A percentile compares a stretch with the other conserved stretches of the same genome.
phyloP scores from a whole-genome alignment of 108 stramenopile species.

The Cyclotella atomus region DNA sequence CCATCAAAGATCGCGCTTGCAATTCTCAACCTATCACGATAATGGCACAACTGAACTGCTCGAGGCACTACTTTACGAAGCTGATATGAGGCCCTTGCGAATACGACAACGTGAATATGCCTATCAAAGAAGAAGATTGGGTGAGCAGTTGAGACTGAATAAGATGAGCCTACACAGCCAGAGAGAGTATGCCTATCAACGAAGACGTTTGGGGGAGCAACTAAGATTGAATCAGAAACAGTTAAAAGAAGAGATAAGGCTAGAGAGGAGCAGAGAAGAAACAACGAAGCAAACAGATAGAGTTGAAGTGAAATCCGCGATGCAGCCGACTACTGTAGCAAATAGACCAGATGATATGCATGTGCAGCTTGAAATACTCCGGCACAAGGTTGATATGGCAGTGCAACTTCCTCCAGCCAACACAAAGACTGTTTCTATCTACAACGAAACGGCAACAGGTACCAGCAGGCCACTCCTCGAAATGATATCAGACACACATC shows the following conservation, averaged over 20 bases:
- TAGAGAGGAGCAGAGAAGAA: background rate
- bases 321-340: background rate
- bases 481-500: slow-evolving; percentile 17
- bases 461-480: background rate
- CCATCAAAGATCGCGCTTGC: background rate
- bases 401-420: background rate
- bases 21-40: background rate
- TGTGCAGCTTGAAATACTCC: background rate
- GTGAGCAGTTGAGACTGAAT: background rate
- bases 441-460: background rate
- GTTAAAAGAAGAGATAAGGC: background rate
- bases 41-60: background rate
- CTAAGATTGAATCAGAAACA: background rate
- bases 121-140: background rate
- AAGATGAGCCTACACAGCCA: background rate
- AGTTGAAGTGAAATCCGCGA: background rate
- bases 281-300: background rate
- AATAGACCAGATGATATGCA: background rate
- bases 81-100: background rate
- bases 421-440: background rate
- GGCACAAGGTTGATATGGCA: background rate
- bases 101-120: background rate
- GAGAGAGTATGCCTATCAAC: background rate
- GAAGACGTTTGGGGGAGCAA: background rate
- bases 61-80: background rate